Evolutionary conservation across 345 rosid genomes (phyloP), one percentile per base, ranked within the genome.

Genomic region (Rhizophora apiculata): DNA sequence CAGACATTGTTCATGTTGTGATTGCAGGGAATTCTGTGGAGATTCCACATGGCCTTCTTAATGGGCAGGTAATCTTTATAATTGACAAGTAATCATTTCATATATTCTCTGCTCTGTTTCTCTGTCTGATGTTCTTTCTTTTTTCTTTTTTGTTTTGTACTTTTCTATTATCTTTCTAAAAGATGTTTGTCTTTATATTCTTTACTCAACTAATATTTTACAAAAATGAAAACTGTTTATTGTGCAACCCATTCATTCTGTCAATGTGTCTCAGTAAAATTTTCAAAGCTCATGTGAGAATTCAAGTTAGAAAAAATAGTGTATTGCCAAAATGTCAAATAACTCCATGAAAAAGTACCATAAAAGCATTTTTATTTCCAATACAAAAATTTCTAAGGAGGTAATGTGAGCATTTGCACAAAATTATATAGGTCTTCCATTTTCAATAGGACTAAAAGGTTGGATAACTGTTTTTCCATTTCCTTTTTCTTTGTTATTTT

Each of bases 1-100:
- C 97, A 26, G 78, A 85, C 71, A 92, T 95, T 80, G 99, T 90
- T 60, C 92, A 83, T 80, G 87, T 92, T 60, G 84, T 95, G 57
- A 83, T 92, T 84, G 98, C 96, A 60, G 99, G 99, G 72, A 90
- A 89, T 85, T 90, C 92, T 30, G 85, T 92, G 79, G 97, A 95
- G 75, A 81, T 92, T 78, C 88, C 97, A 2, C 75, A 52, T 51
- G 89, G 79, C 77, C 82, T 90, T 71, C 86, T 92, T 49, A 88
- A 72, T 31, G 96, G 89, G 65, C 98, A 89, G 89, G 99, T 95
- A 13, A 43, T 43, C 49, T 43, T 43, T 43, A 43, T 43, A 43
- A 10, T 39, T 3, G 74, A 16, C 13, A 8, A 6, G 29, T 32
- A 49, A 32, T 13, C 27, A 0, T 65, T 39, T 8, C 8, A n/a